Percentiles rank a stretch among this genome's conserved stretches.
phyloP scores from a whole-genome alignment of 176 grass and related monocot species.

The Carex parvula region DNA sequence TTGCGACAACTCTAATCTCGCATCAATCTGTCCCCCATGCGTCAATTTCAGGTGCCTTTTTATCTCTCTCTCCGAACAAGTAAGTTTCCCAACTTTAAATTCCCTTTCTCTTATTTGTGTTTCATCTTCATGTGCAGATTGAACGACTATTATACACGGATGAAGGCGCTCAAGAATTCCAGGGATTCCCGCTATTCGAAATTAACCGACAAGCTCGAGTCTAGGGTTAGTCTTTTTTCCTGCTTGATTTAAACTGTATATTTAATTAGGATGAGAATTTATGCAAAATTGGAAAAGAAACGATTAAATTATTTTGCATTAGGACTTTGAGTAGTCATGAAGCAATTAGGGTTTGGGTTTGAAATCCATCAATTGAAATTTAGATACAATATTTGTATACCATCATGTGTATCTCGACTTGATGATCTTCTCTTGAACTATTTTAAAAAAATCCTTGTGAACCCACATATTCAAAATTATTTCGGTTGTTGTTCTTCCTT shows the following conservation, averaged over 20 bases:
- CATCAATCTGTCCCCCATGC: constrained; percentile 69
- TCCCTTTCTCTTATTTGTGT: not conserved
- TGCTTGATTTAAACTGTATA: not conserved
- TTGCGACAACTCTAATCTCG: constrained; percentile 83
- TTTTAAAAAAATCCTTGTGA: not conserved
- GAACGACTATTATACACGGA: constrained; percentile 42
- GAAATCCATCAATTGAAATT: not conserved
- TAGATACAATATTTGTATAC: not conserved
- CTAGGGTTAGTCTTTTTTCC: constrained; percentile 48
- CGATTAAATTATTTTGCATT: not conserved
- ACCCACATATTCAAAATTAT: not conserved
- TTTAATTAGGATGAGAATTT: not conserved
- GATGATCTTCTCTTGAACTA: not conserved
- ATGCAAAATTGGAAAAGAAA: not conserved
- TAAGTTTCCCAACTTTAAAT: not conserved
- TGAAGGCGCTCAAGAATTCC: constrained; percentile 49
- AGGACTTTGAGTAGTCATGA: not conserved
- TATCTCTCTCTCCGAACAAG: not conserved
- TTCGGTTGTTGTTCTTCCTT: not conserved
- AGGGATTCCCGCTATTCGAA: constrained; percentile 58
- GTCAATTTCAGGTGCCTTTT: constrained; percentile 56
- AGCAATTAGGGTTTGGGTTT: not conserved
- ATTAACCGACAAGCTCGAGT: constrained; percentile 40
- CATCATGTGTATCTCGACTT: not conserved
- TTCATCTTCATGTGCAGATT: constrained; percentile 39